A percentile compares a stretch with the other conserved stretches of the same genome.
These are phyloP conservation scores for Stachybotrys chartarum DNA, from an alignment of 2,329 filamentous ascomycete genomes.

Conservation along the genomic window DNA sequence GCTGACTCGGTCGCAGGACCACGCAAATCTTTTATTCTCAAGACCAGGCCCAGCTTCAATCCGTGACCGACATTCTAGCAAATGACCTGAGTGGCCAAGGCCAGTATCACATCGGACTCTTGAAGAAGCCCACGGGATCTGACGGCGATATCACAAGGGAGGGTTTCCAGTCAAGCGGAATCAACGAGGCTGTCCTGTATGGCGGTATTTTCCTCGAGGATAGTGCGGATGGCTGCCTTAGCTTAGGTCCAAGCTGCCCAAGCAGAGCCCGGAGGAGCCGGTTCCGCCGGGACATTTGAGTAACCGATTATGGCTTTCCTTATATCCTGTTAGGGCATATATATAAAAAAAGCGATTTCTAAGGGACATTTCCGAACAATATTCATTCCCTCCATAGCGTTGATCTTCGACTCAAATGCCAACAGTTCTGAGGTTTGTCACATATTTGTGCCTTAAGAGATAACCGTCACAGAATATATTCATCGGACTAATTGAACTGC, in stretches of 20 bases:
- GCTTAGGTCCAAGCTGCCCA: conserved; percentile 15
- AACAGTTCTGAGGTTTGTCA: too few species aligned
- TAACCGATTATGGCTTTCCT: neutral
- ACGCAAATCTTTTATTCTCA: conserved; percentile 51
- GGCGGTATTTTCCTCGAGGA: conserved; percentile 48
- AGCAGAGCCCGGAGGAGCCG: neutral
- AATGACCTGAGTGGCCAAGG: conserved; percentile 51
- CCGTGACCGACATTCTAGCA: conserved; percentile 34
- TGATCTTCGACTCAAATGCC: too few species aligned
- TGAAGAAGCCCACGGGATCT: conserved; percentile 51
- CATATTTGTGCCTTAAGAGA: too few species aligned
- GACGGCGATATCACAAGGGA: conserved; percentile 36
- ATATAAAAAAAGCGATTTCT: neutral
- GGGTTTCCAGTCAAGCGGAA: conserved; percentile 38
- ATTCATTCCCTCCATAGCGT: too few species aligned
- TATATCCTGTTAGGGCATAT: too few species aligned
- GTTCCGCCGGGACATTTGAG: neutral
- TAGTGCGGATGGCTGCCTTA: conserved; percentile 30
- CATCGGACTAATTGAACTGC: too few species aligned
- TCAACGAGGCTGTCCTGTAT: conserved; percentile 46
- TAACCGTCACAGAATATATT: too few species aligned
- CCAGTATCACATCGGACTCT: conserved; percentile 54
- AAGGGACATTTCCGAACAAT: neutral
- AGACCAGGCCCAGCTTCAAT: conserved; percentile 33
- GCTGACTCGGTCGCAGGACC: conserved; percentile 31